Evolutionary conservation across 1,284 basidiomycete species (phyloP), one percentile per base, ranked within the genome.

Genomic region (Pascua guehoae): DNA sequence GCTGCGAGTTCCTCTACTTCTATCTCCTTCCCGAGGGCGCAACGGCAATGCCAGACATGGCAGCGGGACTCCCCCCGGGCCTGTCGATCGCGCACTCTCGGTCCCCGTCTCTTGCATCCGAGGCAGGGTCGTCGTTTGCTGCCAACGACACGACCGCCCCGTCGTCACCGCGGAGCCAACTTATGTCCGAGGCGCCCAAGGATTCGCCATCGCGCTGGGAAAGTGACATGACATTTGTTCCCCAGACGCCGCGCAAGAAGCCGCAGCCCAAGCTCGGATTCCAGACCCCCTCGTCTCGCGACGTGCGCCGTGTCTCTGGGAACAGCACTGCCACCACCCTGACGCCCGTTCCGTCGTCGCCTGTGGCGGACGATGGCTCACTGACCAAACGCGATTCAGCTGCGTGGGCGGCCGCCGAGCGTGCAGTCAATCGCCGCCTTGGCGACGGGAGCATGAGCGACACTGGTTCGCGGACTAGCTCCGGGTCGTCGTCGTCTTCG

Each of bases 1-100:
- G 89, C 63, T 81, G 94, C 24, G 91, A 94, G 70, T 91, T 94
- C 67, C 78, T 95, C 5, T 93, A 93, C 73, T 94, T 92, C 71
- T 95, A 94, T 72, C 81, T 95, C 5, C 79, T 92, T 51, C 91
- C 92, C 58, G 91, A 94, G 72, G 50, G 62, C 46, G 49, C 47
- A 39, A 45, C 49, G n/a, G 47, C 36, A 12, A 38, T 56, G 43
- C 56, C 48, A 3, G 53, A 55, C 41, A 38, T 58, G 44, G 38
- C 51, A 32, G 24, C 24, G 24, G 24, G 24, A 32, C 24, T 32
- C 4, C 24, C 24, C 24, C 24, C 24, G 24, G 24, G 24, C 3
- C 24, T 32, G 24, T 32, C 24, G 7, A 32, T 43, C 41, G 12
- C 41, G 41, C 41, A 15, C 41, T 43, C 14, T 43, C 46, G 32